Evolutionary conservation across 139 green algal genomes (phyloP).

Genomic region (Edaphochlamys debaryana): DNA sequence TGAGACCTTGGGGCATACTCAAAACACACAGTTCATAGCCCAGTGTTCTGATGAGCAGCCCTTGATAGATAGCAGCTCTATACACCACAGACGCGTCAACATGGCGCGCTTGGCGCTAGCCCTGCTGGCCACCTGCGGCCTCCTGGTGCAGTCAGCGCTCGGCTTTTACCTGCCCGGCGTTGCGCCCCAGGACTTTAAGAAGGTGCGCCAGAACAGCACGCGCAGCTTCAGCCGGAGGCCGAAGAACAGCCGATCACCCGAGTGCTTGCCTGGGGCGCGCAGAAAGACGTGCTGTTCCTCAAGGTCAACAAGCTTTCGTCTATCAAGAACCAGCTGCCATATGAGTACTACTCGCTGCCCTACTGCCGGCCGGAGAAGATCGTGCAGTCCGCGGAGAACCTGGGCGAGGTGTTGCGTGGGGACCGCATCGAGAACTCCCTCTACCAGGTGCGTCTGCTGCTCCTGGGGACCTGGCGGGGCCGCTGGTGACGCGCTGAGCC

Average conservation of each 20-base stretch:
- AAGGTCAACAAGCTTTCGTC: conserved; percentile 98
- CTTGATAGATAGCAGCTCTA: too few species aligned
- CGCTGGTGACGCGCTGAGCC: not conserved
- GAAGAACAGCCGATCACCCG: not conserved
- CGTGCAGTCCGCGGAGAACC: conserved; percentile 91
- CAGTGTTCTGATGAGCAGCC: too few species aligned
- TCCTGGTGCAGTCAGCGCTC: conserved; percentile 19
- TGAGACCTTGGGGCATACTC: too few species aligned
- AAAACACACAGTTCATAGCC: too few species aligned
- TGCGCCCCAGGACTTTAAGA: conserved; percentile 88
- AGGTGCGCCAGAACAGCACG: too few species aligned
- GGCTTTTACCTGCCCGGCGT: conserved; percentile 96
- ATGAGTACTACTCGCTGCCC: conserved; percentile 98
- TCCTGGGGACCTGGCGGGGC: not conserved
- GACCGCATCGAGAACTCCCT: conserved; percentile 98
- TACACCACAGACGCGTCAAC: conserved; percentile 7
- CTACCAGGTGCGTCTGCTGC: conserved; percentile 75
- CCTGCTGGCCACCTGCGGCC: conserved; percentile 17
- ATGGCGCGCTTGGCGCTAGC: conserved; percentile 31
- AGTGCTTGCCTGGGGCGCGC: not conserved
- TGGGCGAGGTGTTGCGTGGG: conserved; percentile 97
- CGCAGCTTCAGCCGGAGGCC: too few species aligned
- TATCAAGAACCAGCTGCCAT: conserved; percentile 93
- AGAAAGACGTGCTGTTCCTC: conserved; percentile 88
- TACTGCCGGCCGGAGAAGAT: conserved; percentile 96